Evolutionary conservation across 768 basidiomycete species (phyloP), one percentile per base, ranked within the genome.

Genomic region (Baorangia bicolor): DNA sequence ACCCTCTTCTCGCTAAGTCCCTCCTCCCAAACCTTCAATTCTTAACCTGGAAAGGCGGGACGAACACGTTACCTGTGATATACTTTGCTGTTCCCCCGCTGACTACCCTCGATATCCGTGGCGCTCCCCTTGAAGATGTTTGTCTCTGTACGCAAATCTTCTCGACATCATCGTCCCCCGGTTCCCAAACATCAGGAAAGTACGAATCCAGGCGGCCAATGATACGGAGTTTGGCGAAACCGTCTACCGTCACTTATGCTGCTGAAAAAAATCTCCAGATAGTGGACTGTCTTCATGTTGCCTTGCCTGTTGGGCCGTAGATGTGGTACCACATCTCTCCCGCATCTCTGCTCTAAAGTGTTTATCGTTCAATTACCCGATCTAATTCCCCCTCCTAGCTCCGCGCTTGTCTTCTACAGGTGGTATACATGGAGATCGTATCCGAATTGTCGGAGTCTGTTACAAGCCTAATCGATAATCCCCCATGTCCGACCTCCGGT

Each of bases 1-100:
- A 18, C 40, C 5, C n/a, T 9, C 38, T 38, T 14, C n/a, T 51
- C 16, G 18, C 8, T 18, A 34, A 38, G 2, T 27, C 53, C 4
- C 49, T 58, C 25, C 46, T 55, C 31, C 50, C 53, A 4, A 55
- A 47, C 30, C 56, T 60, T 51, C 49, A 35, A 9, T 30, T 39
- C 31, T 39, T 60, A 23, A 25, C 25, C 20, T 59, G 55, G 55
- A 31, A 57, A 28, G 58, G 52, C 3, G 52, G 42, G 2, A 35
- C 13, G 14, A 3, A 28, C 5, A 41, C 45, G 16, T 30, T 59
- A 9, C 55, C 58, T 14, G 31, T 25, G 2, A n/a, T 49, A 1
- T 30, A 52, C 25, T 48, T 59, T 25, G 41, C 57, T 4, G 52
- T 33, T 2, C 23, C 49, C 4, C 11, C 4, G 18, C 25, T 60